Evolutionary conservation across 306 rosid genomes (phyloP), one percentile per base, ranked within the genome.

Genomic region (Biancaea sappan): DNA sequence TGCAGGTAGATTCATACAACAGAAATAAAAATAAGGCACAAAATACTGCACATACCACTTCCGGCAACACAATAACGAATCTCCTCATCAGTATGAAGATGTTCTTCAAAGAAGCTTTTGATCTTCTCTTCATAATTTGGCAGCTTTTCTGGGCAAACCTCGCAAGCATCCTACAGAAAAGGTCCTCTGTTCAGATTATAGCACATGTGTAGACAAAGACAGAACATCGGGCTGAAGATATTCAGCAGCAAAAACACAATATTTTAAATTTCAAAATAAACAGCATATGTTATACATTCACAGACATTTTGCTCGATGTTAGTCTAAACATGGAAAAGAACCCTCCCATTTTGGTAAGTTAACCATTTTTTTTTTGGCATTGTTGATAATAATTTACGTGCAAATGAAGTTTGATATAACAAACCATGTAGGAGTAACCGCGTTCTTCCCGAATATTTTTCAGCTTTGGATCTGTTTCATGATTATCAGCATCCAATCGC

Each of bases 31-130:
- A 35, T 54, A 51, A 66, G 44, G 52, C 19, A 63, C 3, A 22
- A 53, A 16, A 29, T 37, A n/a, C n/a, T 41, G 71, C 35, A 43
- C 81, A 74, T 64, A 95, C 99, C 99, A 81, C 98, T 95, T 81
- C 99, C 99, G 44, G 90, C 97, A 65, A 84, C 97, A 81, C 78
- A 37, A 16, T 87, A 95, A 68, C 99, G 96, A 80, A 95, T 95
- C 91, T 95, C 99, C 88, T 95, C 99, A 47, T 95, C 99, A 7
- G 91, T 90, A 84, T 95, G 98, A 75, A 95, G 94, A 72, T 95
- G 99, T 72, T 95, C 99, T 75, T 90, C 98, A 53, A 84, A 95
- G 46, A 95, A 95, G 76, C 5, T 87, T 69, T 90, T 95, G 75
- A 95, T 88, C 91, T 95, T 95, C 90, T 84, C 90, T 68, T 95